phyloP scores from a whole-genome alignment of 306 rosid genomes.

The Albizia julibrissin region DNA sequence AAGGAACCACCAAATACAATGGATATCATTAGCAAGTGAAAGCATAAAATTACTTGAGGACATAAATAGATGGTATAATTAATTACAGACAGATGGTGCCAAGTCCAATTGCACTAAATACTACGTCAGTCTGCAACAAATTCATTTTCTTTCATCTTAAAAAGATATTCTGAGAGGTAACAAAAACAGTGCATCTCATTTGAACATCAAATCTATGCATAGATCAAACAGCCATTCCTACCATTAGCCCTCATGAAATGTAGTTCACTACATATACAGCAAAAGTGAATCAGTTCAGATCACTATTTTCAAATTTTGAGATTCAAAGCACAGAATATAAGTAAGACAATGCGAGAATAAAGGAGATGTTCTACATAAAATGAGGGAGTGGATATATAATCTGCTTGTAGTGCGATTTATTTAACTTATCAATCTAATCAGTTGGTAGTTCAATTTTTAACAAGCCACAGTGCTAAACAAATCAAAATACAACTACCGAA shows the following conservation, averaged over 20 bases:
- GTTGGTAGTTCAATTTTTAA: neutral
- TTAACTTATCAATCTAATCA: neutral
- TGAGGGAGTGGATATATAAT: neutral
- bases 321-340: neutral
- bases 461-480: conserved; percentile 2
- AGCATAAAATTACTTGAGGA: conserved; percentile 6
- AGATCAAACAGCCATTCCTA: conserved; percentile 11
- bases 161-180: neutral
- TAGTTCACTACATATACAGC: conserved; percentile 24
- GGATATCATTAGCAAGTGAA: conserved; percentile 5
- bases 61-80: conserved; percentile 14
- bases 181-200: neutral
- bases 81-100: conserved; percentile 4
- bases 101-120: conserved; percentile 17
- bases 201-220: neutral
- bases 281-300: neutral
- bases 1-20: conserved; percentile 7
- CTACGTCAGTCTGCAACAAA: neutral
- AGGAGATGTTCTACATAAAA: neutral
- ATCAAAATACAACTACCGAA: neutral
- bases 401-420: neutral
- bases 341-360: neutral
- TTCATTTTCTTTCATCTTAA: conserved; percentile 20
- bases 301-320: neutral
- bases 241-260: conserved; percentile 3